Evolutionary conservation across 1,284 basidiomycete species (phyloP).

Genomic region (Ustilago lituana): DNA sequence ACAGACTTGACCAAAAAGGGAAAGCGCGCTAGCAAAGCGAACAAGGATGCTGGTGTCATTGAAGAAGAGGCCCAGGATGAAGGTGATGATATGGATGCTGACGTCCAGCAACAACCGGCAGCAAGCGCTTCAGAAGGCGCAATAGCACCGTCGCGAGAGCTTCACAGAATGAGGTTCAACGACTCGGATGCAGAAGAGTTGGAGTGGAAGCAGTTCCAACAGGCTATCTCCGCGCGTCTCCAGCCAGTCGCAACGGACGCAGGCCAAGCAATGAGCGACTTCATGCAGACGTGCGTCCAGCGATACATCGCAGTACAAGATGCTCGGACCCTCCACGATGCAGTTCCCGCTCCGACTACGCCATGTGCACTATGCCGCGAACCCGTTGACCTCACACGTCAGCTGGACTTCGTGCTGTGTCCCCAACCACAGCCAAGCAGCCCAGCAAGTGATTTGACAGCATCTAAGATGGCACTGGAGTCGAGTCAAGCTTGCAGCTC

Average conservation of each 20-base stretch:
- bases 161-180: constrained; percentile 28
- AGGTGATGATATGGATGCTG: background rate
- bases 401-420: constrained; percentile 34
- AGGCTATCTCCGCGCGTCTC: constrained; percentile 1
- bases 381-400: constrained; percentile 25
- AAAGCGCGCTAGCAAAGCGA: constrained; percentile 27
- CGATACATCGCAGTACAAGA: constrained; percentile 33
- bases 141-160: background rate
- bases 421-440: constrained; percentile 10
- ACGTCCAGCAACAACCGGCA: background rate
- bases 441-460: background rate
- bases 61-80: constrained; percentile 21
- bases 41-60: constrained; percentile 6
- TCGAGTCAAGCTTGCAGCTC: constrained; percentile 69
- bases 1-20: constrained; percentile 35
- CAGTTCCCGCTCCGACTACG: constrained; percentile 2
- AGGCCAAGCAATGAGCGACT: constrained; percentile 14
- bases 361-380: constrained; percentile 25
- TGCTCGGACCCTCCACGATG: constrained; percentile 8
- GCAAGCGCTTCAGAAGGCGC: background rate
- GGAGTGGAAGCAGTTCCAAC: constrained; percentile 35
- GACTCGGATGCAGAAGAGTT: constrained; percentile 33
- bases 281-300: constrained; percentile 32
- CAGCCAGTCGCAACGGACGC: background rate
- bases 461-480: background rate